Evolutionary conservation across 495 filamentous ascomycete species (phyloP), one percentile per base, ranked within the genome.

Genomic region (Ramalina intermedia): DNA sequence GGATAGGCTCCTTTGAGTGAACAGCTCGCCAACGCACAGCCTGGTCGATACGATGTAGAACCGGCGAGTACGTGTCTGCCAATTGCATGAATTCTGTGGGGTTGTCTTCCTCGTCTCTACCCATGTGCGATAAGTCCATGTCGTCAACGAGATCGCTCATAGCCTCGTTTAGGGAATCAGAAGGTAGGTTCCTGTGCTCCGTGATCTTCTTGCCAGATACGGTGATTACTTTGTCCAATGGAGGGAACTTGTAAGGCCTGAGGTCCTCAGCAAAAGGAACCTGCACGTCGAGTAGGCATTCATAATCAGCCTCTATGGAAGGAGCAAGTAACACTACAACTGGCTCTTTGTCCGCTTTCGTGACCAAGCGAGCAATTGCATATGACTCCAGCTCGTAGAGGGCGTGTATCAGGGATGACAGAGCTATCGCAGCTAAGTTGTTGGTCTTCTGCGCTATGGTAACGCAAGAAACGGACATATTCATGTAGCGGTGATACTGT

Each of bases 261-360:
- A 95, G 70, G 61, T 99, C 93, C 66, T 99, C 93, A 2, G 84
- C 76, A 57, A 94, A 96, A 4, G 91, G 91, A n/a, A 98, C 73
- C 49, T 93, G 87, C 4, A 89, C 74, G 62, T 98, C 93, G 51
- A 94, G 76, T 13, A 99, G 72, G 55, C 84, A 87, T 62, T 96
- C 93, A 53, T 83, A 83, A 38, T 90, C 82, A 16, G 75, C 69
- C 54, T 93, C 87, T 44, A 95, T 83, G 3, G 70, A 78, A 1
- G 80, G 93, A 1, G 85, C 85, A 37, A 99, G 78, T 9, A 96
- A 67, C n/a, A 95, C 60, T 1, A 96, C 69, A 18, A 80, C 52
- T 4, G 90, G 89, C 2, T 81, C 73, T 51, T 83, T 83, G 49
- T 75, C 74, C 50, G 89, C 84, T 58, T 94, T 94, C 14, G 71